phyloP scores from a whole-genome alignment of 495 filamentous ascomycete species.

The Penicillium steckii region DNA sequence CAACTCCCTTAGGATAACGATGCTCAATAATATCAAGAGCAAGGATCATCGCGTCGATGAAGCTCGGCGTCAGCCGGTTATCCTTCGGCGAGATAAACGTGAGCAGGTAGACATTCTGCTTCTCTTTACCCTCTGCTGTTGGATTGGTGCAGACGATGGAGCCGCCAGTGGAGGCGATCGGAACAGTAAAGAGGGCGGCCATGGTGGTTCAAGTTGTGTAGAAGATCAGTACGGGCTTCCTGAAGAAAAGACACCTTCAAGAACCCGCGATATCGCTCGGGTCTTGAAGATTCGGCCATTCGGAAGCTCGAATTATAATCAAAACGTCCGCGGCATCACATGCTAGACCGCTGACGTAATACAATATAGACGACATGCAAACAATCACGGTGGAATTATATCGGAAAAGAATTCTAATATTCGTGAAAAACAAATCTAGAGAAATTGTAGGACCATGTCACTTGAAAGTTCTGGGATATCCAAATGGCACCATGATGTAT shows the following conservation, averaged over 20 bases:
- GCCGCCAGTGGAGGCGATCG: conserved; percentile 47
- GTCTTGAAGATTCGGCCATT: not conserved
- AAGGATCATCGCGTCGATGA: conserved; percentile 62
- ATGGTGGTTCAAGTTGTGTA: conserved; percentile 3
- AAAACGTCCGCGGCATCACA: conserved; percentile 28
- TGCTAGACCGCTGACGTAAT: conserved; percentile 5
- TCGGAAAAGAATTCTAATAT: not conserved
- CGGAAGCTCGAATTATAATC: conserved; percentile 18
- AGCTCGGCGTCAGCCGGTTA: conserved; percentile 68
- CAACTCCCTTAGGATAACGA: conserved; percentile 62
- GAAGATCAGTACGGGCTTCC: not conserved
- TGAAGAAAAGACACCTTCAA: not conserved
- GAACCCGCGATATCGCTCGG: conserved; percentile 3
- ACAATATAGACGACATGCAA: not conserved
- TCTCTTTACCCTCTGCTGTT: conserved; percentile 27
- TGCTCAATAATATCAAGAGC: conserved; percentile 74
- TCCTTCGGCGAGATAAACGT: conserved; percentile 69
- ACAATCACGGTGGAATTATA: not conserved
- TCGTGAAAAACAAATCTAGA: not conserved
- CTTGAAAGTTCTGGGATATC: too few relatives aligned
- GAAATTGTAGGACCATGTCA: not conserved
- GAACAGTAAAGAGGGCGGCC: conserved; percentile 44
- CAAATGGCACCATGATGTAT: too few relatives aligned
- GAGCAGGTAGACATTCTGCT: conserved; percentile 62
- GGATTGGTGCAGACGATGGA: conserved; percentile 57